These are phyloP conservation scores for Thalassiosira livingstoniorum DNA, from an alignment of 352 stramenopile genomes.

Conservation along the genomic window DNA sequence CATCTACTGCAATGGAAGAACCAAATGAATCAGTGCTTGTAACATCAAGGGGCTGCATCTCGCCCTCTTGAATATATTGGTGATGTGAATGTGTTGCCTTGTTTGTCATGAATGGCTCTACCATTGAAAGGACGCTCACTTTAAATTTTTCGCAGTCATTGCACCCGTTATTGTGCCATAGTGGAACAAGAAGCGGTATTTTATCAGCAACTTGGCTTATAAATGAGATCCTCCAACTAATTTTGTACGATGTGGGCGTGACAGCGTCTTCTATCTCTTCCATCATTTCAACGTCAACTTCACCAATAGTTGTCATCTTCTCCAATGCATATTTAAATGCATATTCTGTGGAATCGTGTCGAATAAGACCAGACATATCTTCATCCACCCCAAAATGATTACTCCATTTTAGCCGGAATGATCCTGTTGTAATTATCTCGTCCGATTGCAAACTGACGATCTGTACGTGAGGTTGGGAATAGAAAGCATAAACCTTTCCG, in stretches of 20 bases:
- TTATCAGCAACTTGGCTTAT: constrained; percentile 64
- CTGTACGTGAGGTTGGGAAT: constrained; percentile 68
- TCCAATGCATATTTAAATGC: constrained; percentile 89
- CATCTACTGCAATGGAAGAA: constrained; percentile 74
- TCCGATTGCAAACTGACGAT: constrained; percentile 71
- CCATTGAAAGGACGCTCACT: constrained; percentile 55
- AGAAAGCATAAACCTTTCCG: constrained; percentile 83
- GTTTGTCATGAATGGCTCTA: constrained; percentile 49
- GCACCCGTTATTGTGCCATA: constrained; percentile 58
- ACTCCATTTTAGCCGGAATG: constrained; percentile 86
- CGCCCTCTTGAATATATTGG: constrained; percentile 46
- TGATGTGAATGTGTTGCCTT: constrained; percentile 42
- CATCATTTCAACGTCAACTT: constrained; percentile 82
- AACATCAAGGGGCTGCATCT: constrained; percentile 61
- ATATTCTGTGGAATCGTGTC: constrained; percentile 73
- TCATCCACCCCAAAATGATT: constrained; percentile 82
- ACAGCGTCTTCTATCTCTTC: constrained; percentile 36
- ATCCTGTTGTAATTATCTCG: constrained; percentile 72
- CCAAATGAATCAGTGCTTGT: constrained; percentile 80
- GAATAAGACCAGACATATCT: constrained; percentile 73
- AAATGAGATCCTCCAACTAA: constrained; percentile 73
- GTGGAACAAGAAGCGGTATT: constrained; percentile 46
- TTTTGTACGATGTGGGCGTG: constrained; percentile 33
- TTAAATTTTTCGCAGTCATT: constrained; percentile 60
- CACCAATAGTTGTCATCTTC: constrained; percentile 79